A percentile compares a stretch with the other conserved stretches of the same genome.
These are phyloP conservation scores for Pleurotus giganteus DNA, from an alignment of 768 basidiomycete species.

Conservation along the genomic window DNA sequence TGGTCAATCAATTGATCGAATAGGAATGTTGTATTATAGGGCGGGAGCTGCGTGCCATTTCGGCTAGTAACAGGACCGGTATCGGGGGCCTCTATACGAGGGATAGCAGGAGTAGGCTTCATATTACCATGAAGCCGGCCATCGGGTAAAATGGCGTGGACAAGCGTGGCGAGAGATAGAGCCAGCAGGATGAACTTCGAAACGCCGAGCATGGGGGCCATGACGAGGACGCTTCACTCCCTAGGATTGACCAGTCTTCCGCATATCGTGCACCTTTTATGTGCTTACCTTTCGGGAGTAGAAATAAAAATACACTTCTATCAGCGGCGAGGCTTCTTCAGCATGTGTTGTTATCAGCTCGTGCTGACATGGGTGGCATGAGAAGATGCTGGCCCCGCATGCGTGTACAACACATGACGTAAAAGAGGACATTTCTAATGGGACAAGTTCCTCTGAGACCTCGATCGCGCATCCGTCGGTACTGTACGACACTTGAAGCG, in stretches of 20 bases:
- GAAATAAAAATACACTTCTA: background rate
- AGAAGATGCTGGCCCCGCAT: constrained; percentile 2
- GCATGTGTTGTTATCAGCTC: constrained; percentile 7
- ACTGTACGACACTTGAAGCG: no score
- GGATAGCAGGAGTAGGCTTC: constrained; percentile 35
- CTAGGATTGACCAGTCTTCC: background rate
- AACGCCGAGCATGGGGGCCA: constrained; percentile 14
- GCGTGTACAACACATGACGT: constrained; percentile 2
- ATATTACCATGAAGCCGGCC: constrained; percentile 42
- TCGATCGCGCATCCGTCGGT: background rate
- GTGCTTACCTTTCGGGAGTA: constrained; percentile 4
- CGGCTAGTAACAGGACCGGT: constrained; percentile 36
- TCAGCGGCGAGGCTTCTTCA: background rate
- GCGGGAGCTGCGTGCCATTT: constrained; percentile 43
- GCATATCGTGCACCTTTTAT: background rate
- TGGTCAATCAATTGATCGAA: constrained; percentile 62
- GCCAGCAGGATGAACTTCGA: constrained; percentile 21
- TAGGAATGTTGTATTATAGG: constrained; percentile 44
- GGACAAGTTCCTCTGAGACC: background rate
- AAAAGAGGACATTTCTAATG: background rate
- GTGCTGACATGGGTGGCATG: background rate
- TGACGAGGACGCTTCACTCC: background rate
- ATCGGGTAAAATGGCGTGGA: constrained; percentile 30
- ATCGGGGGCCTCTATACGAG: constrained; percentile 22
- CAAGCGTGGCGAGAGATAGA: constrained; percentile 19